Evolutionary conservation across 2,329 filamentous ascomycete species (phyloP).

Genomic region (Byssothecium circinans): DNA sequence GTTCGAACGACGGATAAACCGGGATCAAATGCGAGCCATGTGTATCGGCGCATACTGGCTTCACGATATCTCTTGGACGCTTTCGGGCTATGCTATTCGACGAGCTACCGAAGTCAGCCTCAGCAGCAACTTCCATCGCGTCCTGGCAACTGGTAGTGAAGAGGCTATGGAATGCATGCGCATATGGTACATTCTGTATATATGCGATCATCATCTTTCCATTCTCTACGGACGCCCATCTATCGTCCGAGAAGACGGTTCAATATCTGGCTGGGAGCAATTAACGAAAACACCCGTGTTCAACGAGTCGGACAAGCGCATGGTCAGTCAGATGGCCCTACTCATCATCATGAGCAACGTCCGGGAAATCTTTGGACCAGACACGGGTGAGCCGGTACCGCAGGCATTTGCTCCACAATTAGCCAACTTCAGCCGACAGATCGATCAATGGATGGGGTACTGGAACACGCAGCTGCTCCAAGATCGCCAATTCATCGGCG

Average conservation of each 20-base stretch:
- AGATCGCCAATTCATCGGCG: slow-evolving; percentile 51
- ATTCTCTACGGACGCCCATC: slow-evolving; percentile 63
- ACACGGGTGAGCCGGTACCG: slow-evolving; percentile 55
- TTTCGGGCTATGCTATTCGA: slow-evolving; percentile 58
- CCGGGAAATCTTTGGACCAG: slow-evolving; percentile 58
- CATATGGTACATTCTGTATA: slow-evolving; percentile 62
- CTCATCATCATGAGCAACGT: slow-evolving; percentile 61
- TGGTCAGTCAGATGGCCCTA: slow-evolving; percentile 61
- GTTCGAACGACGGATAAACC: slow-evolving; percentile 59
- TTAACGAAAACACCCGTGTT: slow-evolving; percentile 57
- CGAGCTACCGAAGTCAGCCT: slow-evolving; percentile 54
- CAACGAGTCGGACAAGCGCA: slow-evolving; percentile 58
- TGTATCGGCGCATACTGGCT: slow-evolving; percentile 66
- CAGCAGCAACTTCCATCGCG: slow-evolving; percentile 47
- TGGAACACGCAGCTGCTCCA: slow-evolving; percentile 50
- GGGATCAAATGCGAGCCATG: slow-evolving; percentile 62
- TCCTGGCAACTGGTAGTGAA: slow-evolving; percentile 43
- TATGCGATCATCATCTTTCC: slow-evolving; percentile 67
- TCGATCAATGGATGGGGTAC: slow-evolving; percentile 57
- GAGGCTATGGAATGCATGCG: slow-evolving; percentile 58
- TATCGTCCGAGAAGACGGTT: slow-evolving; percentile 60
- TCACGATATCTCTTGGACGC: slow-evolving; percentile 63
- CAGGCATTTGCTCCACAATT: slow-evolving; percentile 57
- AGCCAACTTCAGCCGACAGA: slow-evolving; percentile 41
- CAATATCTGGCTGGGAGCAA: slow-evolving; percentile 60